phyloP scores from a whole-genome alignment of 2,329 filamentous ascomycete genomes.

The Xenosphaeropsis pyriputrescens region DNA sequence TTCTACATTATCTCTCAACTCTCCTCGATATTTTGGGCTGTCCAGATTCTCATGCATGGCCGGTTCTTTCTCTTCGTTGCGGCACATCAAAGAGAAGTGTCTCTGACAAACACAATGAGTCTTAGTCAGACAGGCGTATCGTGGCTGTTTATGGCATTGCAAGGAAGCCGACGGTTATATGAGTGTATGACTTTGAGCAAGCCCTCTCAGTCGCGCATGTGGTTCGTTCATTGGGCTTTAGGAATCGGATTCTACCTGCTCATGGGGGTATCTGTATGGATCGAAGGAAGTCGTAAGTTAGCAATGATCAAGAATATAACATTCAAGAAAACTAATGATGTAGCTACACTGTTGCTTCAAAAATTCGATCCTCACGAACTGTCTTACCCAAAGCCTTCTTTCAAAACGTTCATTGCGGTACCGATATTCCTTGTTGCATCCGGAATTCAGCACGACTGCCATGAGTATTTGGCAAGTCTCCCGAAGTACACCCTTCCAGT shows the following conservation, averaged over 20 bases:
- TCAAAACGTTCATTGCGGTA: conserved; percentile 39
- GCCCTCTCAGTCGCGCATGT: conserved; percentile 62
- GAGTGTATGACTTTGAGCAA: conserved; percentile 56
- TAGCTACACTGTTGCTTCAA: conserved; percentile 9
- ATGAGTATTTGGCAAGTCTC: conserved; percentile 52
- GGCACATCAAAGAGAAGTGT: conserved; percentile 14
- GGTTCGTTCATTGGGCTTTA: conserved; percentile 67
- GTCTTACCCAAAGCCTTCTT: conserved; percentile 14
- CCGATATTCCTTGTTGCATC: conserved; percentile 57
- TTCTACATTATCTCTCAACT: conserved; percentile 67
- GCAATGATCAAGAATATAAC: conserved; percentile 1
- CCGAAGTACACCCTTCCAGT: conserved; percentile 73
- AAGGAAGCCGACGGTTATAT: conserved; percentile 60
- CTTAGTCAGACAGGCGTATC: conserved; percentile 46
- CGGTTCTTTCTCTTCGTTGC: conserved; percentile 32
- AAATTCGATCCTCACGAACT: conserved; percentile 2
- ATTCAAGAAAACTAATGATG: background rate
- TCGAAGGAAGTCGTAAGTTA: conserved; percentile 59
- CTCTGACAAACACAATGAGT: conserved; percentile 30
- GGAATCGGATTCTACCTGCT: conserved; percentile 65
- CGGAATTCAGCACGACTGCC: conserved; percentile 59
- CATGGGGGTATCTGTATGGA: conserved; percentile 66
- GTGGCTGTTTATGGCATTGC: conserved; percentile 61
- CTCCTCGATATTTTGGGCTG: conserved; percentile 61
- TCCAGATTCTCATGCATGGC: conserved; percentile 44